Base-by-base conservation (phyloP, 768 basidiomycete genomes). In the Suillus americanus region DNA sequence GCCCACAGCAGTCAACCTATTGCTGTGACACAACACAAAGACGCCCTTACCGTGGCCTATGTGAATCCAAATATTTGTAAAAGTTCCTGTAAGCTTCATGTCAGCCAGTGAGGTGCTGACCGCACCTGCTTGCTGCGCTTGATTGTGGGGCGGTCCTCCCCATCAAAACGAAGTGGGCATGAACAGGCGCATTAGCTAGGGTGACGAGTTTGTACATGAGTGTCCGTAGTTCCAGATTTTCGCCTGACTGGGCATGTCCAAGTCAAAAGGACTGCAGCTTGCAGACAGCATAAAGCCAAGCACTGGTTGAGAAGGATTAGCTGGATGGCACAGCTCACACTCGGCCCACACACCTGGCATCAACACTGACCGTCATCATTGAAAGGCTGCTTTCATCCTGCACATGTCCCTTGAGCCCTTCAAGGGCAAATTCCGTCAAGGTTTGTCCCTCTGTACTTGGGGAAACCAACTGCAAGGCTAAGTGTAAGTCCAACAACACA, bases 161-260 rank as follows among this genome's bases (percentile, higher is more conserved):
- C 84, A 71, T 87, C 81, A 86, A 85, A 0, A 86, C 81, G 69
- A 86, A 83, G 1, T 86, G 71, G 8, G 77, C 76, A 1, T 77
- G 70, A 43, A 83, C 67, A 1, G 80, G 78, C 5, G 77, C 68
- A 8, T 75, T 64, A 2, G 81, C 69, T 9, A 86, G 70, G 1
- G 73, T 65, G 1, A 76, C 71, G 16, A 83, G 76, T 25, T 79
- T 79, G 74, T 75, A 80, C 70, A 84, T 85, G 1, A 86, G 74
- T 0, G 76, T 75, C 0, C 75, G 68, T 7, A 85, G 74, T 67
- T 82, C 80, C 1, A 82, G 81, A 64, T 83, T 82, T 56, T 77
- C 73, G 1, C 83, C 83, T 8, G 57, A 40, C 30, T 73, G 69
- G 6, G 72, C 67, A 61, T 70, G 69, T 33, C 56, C 38, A 1